Evolutionary conservation across 345 rosid genomes (phyloP), one percentile per base, ranked within the genome.

Genomic region (Arabis hirsuta): DNA sequence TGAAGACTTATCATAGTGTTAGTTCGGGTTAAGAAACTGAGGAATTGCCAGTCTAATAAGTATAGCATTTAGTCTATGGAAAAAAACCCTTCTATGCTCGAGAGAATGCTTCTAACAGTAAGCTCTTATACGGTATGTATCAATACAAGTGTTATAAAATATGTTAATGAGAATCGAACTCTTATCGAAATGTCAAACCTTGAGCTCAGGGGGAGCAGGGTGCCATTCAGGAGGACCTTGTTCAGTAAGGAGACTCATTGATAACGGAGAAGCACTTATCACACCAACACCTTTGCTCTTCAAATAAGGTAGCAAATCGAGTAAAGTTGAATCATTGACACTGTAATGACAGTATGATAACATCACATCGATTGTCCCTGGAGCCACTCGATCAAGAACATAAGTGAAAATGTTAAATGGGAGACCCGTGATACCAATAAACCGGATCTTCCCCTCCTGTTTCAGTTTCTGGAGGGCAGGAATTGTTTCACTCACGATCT

Each of bases 151-250:
- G 24, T 5, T 9, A 34, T 20, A 20, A 34, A 36, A 34, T 2
- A 66, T 16, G 52, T 52, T 13, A 12, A 61, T 11, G 27, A 32
- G 24, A 76, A 42, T 32, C n/a, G 0, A 19, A 66, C 44, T 41
- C 6, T 6, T 55, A 0, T 12, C 4, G 9, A 71, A 52, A 47
- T 67, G 14, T 22, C 76, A 53, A 31, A 88, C 98, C 90, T 90
- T 91, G 59, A 95, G 81, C 65, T 95, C 96, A 31, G 84, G 78
- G 10, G 96, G 79, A 61, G 97, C 97, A 13, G 99, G 99, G 73
- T 95, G 99, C 96, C 99, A 91, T 58, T 88, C 96, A 13, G 99
- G 99, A 24, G 94, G 92, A 57, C 99, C 99, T 59, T 78, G 83
- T 60, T 88, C 96, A 0, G 97, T 91, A 14, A 90, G 90, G 9